Percentiles rank a stretch among this genome's conserved stretches.
phyloP scores from a whole-genome alignment of 164 flowering plant species.

The Annona cherimola region DNA sequence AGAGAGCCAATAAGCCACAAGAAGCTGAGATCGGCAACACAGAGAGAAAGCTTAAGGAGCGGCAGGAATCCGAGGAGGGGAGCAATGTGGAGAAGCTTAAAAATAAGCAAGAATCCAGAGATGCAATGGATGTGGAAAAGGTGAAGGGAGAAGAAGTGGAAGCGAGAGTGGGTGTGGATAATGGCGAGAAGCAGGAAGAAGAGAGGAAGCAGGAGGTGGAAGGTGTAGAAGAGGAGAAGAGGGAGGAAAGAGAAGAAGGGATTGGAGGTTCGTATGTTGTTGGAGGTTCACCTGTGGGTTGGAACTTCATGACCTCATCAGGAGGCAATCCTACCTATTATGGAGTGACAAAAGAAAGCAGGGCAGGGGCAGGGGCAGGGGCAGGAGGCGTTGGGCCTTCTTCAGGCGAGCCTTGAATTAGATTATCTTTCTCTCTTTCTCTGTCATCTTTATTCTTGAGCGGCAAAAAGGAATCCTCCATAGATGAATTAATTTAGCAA shows the following conservation, averaged over 20 bases:
- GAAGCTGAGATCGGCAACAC: neutral
- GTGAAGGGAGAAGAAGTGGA: too few relatives aligned
- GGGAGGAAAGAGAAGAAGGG: constrained; percentile 18
- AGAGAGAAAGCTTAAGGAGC: neutral
- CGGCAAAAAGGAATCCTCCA: too few relatives aligned
- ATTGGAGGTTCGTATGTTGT: constrained; percentile 36
- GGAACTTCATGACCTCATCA: constrained; percentile 64
- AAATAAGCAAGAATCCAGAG: constrained; percentile 5
- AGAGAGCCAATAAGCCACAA: neutral
- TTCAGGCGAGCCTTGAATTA: too few relatives aligned
- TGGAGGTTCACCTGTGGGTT: constrained; percentile 85
- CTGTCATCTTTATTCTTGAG: too few relatives aligned
- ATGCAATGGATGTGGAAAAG: too few relatives aligned
- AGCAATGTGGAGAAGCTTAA: constrained; percentile 13
- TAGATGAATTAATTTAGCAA: too few relatives aligned
- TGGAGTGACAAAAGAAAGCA: constrained; percentile 47
- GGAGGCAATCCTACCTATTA: constrained; percentile 46
- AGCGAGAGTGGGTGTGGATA: too few relatives aligned
- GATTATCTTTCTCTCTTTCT: too few relatives aligned
- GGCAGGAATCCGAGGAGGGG: neutral
- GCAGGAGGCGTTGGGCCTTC: too few relatives aligned
- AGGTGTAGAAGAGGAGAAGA: constrained; percentile 18
- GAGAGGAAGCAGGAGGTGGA: constrained; percentile 22
- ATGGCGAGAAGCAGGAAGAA: constrained; percentile 8
- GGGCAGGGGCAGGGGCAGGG: neutral